Conservation (phyloP, 1,139 yeast species). For the Saccharomyces hybrid region DNA sequence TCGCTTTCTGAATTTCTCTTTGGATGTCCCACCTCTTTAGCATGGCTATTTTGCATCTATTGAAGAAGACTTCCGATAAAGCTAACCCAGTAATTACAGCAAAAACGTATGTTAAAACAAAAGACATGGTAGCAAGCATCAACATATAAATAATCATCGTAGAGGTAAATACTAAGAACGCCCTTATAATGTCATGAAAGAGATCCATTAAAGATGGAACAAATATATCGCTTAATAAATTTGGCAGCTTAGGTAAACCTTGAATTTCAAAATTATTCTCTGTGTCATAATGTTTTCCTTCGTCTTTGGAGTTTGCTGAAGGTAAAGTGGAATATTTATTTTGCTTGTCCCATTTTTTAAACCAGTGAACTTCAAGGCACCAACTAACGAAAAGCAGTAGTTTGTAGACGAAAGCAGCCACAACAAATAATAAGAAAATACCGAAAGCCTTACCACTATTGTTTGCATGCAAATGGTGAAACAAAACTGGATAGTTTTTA, state of each 20-base stretch:
- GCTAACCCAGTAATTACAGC: constrained; percentile 64
- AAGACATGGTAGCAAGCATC: constrained; percentile 76
- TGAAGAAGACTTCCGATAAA: constrained; percentile 59
- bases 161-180: constrained; percentile 48
- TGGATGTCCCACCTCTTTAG: constrained; percentile 29
- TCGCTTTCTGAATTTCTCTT: constrained; percentile 22
- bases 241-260: constrained; percentile 24
- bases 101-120: constrained; percentile 56
- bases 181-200: constrained; percentile 47
- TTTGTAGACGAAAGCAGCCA: constrained; percentile 49
- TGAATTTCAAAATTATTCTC: constrained; percentile 11
- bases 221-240: constrained; percentile 34
- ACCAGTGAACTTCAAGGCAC: constrained; percentile 60
- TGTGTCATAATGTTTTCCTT: constrained; percentile 11
- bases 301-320: constrained; percentile 2
- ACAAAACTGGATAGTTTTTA: constrained; percentile 52
- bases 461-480: constrained; percentile 44
- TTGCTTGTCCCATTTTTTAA: constrained; percentile 34
- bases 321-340: constrained; percentile 14
- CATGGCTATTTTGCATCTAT: constrained; percentile 36
- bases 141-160: constrained; percentile 60
- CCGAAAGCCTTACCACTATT: constrained; percentile 61
- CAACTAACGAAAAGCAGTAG: constrained; percentile 51
- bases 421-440: constrained; percentile 53
- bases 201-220: constrained; percentile 36